phyloP scores from a whole-genome alignment of 2,329 filamentous ascomycete species.

The Neofusicoccum kwambonambiense region DNA sequence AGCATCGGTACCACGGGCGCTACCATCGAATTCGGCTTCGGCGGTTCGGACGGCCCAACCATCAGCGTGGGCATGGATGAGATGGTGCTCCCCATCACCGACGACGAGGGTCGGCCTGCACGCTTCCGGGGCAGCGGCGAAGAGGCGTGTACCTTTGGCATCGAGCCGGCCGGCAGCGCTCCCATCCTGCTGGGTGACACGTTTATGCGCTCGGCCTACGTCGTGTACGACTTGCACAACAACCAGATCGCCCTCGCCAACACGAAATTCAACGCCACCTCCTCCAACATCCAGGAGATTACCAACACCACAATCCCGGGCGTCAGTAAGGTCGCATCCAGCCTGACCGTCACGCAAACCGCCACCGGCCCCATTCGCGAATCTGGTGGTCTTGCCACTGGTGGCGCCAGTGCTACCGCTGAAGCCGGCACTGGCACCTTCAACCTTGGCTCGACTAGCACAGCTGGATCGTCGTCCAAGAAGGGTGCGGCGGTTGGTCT shows the following conservation, averaged over 20 bases:
- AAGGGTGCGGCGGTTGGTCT: neutral
- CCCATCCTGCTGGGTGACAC: conserved; percentile 60
- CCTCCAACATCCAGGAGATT: conserved; percentile 61
- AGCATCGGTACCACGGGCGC: conserved; percentile 2
- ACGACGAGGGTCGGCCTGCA: neutral
- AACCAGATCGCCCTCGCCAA: conserved; percentile 14
- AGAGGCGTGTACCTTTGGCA: conserved; percentile 10
- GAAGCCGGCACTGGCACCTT: neutral
- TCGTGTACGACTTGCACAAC: conserved; percentile 57
- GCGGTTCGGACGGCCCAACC: conserved; percentile 1
- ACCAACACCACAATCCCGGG: conserved; percentile 14
- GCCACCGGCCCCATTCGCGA: conserved; percentile 11
- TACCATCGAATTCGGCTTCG: conserved; percentile 9
- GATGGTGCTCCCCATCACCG: conserved; percentile 4
- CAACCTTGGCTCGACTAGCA: conserved; percentile 4
- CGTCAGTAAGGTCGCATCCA: neutral
- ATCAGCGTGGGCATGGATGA: conserved; percentile 14
- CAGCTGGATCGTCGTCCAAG: neutral
- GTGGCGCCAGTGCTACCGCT: neutral
- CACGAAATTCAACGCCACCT: conserved; percentile 43
- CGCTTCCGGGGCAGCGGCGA: neutral
- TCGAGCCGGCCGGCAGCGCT: conserved; percentile 5
- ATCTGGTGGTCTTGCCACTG: neutral
- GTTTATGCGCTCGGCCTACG: conserved; percentile 71
- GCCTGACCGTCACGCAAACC: conserved; percentile 11